Evolutionary conservation across 768 basidiomycete species (phyloP).

Genomic region (Favolaschia claudopus): DNA sequence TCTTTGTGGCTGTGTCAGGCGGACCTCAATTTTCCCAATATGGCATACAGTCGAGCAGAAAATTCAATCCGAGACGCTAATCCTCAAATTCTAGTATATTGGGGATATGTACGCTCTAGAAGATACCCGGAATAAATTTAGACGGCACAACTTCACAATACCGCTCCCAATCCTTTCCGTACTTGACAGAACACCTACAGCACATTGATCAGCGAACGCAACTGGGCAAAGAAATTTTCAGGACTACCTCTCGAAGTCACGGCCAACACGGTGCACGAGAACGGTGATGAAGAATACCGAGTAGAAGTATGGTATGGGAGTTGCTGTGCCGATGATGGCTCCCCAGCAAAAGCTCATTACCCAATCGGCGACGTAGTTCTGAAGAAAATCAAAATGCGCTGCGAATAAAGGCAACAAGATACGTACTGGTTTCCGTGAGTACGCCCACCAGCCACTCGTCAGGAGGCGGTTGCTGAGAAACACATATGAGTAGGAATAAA

Average conservation of each 20-base stretch:
- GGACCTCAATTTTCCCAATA: background rate
- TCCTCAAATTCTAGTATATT: too few species aligned
- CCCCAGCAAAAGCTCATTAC: conserved; percentile 87
- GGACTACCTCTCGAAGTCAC: conserved; percentile 96
- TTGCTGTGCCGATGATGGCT: conserved; percentile 73
- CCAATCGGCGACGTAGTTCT: conserved; percentile 98
- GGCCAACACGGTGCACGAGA: conserved; percentile 86
- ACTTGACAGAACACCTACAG: conserved; percentile 80
- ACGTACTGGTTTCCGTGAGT: conserved; percentile 89
- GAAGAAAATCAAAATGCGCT: background rate
- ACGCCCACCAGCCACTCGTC: conserved; percentile 94
- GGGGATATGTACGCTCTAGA: too few species aligned
- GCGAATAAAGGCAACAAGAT: background rate
- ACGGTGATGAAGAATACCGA: conserved; percentile 96
- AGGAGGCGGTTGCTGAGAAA: conserved; percentile 83
- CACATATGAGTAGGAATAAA: background rate
- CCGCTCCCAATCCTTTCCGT: conserved; percentile 93
- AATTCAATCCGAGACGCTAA: background rate
- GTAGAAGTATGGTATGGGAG: conserved; percentile 95
- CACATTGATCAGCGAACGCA: conserved; percentile 1
- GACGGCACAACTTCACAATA: conserved; percentile 89
- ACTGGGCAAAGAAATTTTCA: conserved; percentile 25
- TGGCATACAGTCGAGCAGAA: background rate
- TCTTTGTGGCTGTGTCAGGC: background rate
- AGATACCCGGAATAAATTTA: conserved; percentile 89